Percentiles rank a stretch among this genome's conserved stretches.
Conservation (phyloP, 2,329 filamentous ascomycete genomes). For the Microdochium paspali region DNA sequence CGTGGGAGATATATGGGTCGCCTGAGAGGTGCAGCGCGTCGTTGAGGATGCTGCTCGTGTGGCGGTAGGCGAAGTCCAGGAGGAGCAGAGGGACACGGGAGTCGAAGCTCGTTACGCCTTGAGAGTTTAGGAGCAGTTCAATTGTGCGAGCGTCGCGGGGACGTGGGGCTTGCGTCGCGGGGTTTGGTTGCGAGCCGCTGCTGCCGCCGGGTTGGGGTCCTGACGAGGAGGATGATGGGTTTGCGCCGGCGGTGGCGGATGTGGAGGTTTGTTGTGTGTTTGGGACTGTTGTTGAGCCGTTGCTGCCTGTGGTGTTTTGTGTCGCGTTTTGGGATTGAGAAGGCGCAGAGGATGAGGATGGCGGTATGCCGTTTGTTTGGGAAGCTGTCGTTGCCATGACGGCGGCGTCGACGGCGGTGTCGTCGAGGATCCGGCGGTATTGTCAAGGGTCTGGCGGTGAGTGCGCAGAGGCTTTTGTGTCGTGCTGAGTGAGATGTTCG, state of each 20-base stretch:
- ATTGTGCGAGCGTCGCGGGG: slow-evolving; percentile 73
- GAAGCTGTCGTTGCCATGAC: slow-evolving; percentile 25
- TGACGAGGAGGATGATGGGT: not conserved
- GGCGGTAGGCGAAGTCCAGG: slow-evolving; percentile 79
- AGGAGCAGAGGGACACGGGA: slow-evolving; percentile 74
- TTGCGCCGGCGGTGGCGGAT: slow-evolving; percentile 9
- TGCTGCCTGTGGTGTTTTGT: slow-evolving; percentile 10
- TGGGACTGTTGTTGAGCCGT: slow-evolving; percentile 23
- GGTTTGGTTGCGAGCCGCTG: slow-evolving; percentile 3
- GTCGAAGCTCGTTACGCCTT: slow-evolving; percentile 73
- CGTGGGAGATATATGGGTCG: slow-evolving; percentile 56
- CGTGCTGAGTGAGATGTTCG: no score
- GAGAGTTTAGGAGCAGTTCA: slow-evolving; percentile 69
- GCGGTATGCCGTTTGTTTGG: slow-evolving; percentile 44
- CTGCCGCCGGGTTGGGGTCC: not conserved
- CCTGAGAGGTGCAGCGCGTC: slow-evolving; percentile 61
- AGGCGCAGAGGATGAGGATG: slow-evolving; percentile 24
- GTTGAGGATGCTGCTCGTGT: slow-evolving; percentile 61
- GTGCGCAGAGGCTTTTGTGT: no score
- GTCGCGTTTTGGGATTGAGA: slow-evolving; percentile 17
- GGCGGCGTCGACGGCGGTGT: not conserved
- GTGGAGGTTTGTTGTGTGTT: slow-evolving; percentile 11
- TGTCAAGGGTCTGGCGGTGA: no score
- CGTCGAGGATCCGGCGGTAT: not conserved
- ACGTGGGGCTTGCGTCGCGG: slow-evolving; percentile 33